Evolutionary conservation across 345 rosid species (phyloP), one percentile per base, ranked within the genome.

Genomic region (Lepidium didymum): DNA sequence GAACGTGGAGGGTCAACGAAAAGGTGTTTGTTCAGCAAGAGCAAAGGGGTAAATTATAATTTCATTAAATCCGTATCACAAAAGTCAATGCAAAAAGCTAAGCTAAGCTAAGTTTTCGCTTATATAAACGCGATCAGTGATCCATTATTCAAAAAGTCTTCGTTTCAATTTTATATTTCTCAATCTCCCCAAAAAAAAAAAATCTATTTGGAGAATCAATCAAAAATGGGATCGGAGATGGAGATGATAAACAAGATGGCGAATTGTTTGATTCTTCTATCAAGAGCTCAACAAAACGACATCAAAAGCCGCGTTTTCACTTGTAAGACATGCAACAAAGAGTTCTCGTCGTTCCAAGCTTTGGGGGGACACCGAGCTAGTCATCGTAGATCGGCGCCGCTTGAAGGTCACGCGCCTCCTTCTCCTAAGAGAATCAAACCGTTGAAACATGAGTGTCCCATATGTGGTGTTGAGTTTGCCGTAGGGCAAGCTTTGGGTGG

Each of bases 401-500:
- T 58, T 53, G 80, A 64, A 3, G 82, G 68, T 2, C 70, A 51
- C 7, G 67, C 68, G 10, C 72, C 56, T 64, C 56, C 47, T 9
- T 79, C 87, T 18, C 88, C 84, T 0, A 58, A 78, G 37, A 88
- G 85, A 73, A 67, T 80, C 3, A 90, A 87, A 73, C 80, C 84
- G 4, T 88, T 88, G 75, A 79, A 73, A 5, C 98, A 93, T 65
- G 83, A 82, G 83, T 93, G 98, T 75, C 80, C 94, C 7, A 85
- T 90, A 15, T 93, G 98, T 31, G 97, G 98, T 12, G 80, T 83
- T 2, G 94, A 90, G 72, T 93, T 93, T 18, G 65, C 85, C 0
- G 61, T 93, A 3, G 97, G 98, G 12, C 98, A 93, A 78, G 98
- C 98, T 1, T 82, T 90, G 0, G 98, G 98, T 0, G 98, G 98